Conservation (phyloP, 176 grass and related monocot species). For the Bromus sterilis region DNA sequence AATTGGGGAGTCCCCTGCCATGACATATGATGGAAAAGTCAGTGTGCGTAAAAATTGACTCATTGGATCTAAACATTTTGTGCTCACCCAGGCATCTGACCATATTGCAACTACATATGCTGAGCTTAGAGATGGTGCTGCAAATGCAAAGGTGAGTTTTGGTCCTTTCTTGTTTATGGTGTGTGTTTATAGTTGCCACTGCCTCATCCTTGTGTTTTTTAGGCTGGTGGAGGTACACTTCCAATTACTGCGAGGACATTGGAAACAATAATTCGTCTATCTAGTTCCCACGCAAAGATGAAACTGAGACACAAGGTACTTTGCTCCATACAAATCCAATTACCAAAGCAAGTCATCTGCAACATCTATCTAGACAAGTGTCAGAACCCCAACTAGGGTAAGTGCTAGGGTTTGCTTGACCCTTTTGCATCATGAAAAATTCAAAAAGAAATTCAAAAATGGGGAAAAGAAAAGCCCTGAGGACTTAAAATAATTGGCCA, state of each 20-base stretch:
- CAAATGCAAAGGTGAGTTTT: constrained; percentile 73
- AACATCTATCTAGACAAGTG: not conserved
- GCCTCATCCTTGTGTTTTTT: constrained; percentile 19
- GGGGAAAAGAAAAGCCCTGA: too few species aligned
- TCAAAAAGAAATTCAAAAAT: too few species aligned
- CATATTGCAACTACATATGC: constrained; percentile 98
- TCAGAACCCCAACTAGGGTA: too few species aligned
- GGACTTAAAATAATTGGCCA: too few species aligned
- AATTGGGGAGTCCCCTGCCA: not conserved
- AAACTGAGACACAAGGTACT: constrained; percentile 93
- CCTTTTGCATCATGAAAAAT: too few species aligned
- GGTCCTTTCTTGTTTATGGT: not conserved
- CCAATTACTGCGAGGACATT: constrained; percentile 97
- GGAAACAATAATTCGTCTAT: constrained; percentile 96
- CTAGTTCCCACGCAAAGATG: constrained; percentile 96
- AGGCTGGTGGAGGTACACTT: constrained; percentile 91
- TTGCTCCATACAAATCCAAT: constrained; percentile 6
- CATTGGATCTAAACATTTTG: constrained; percentile 4
- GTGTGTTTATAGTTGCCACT: constrained; percentile 15
- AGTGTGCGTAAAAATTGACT: not conserved
- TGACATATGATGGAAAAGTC: not conserved
- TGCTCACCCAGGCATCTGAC: constrained; percentile 67
- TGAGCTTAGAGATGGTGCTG: constrained; percentile 74
- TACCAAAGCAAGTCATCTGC: not conserved
- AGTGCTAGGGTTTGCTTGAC: too few species aligned